Conservation (phyloP, 768 basidiomycete genomes). For the Podaxis rugospora region DNA sequence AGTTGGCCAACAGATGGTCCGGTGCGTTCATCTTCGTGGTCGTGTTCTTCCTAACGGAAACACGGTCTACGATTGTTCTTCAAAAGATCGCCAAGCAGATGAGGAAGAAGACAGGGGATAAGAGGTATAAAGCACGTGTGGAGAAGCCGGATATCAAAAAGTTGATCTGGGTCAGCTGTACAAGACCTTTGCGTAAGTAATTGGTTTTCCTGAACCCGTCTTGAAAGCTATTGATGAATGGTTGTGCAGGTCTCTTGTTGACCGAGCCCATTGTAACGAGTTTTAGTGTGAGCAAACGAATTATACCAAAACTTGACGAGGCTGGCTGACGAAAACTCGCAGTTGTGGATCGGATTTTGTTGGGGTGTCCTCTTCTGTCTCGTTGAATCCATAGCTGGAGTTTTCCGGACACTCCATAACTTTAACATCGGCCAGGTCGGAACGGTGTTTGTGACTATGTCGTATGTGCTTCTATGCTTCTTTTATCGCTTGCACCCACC, state of each 20-base stretch:
- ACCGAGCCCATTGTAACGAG: conserved; percentile 74
- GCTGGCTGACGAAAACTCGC: neutral
- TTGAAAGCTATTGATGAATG: neutral
- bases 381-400: conserved; percentile 42
- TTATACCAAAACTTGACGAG: conserved; percentile 20
- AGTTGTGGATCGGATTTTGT: conserved; percentile 71
- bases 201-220: neutral
- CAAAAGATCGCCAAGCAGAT: conserved; percentile 56
- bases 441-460: conserved; percentile 51
- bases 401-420: conserved; percentile 51
- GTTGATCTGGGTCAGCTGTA: conserved; percentile 66
- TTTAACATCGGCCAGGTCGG: conserved; percentile 61
- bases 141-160: conserved; percentile 54
- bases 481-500: neutral
- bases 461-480: conserved; percentile 31
- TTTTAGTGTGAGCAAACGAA: conserved; percentile 56
- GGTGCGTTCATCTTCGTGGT: conserved; percentile 45
- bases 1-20: conserved; percentile 26
- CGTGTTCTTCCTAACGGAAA: conserved; percentile 64
- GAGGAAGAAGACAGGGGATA: conserved; percentile 62
- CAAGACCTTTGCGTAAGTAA: conserved; percentile 63
- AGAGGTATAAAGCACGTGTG: conserved; percentile 54
- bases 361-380: conserved; percentile 77
- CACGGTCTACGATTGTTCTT: conserved; percentile 67
- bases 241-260: conserved; percentile 47